Conservation (phyloP, 106 monocot species). For the Platanthera guangdongensis region DNA sequence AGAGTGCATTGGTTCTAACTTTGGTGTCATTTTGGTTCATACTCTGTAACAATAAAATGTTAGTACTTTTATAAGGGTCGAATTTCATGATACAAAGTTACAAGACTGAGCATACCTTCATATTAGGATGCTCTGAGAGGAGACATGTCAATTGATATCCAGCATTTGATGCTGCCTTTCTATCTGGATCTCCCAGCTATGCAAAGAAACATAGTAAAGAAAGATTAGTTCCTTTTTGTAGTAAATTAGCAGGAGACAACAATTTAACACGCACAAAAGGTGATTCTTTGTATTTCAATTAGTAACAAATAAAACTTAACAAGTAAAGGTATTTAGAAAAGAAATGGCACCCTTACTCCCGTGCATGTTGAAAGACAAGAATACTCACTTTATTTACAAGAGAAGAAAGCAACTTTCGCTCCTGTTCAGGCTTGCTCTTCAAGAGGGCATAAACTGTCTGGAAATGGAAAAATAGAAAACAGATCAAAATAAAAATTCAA, state of each 20-base stretch:
- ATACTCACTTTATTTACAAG: slow-evolving; percentile 85
- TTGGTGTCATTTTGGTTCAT: no score
- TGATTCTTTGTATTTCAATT: background rate
- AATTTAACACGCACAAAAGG: background rate
- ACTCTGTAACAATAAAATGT: background rate
- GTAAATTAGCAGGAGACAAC: slow-evolving; percentile 8
- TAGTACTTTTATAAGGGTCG: background rate
- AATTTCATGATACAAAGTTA: background rate
- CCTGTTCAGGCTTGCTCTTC: slow-evolving; percentile 81
- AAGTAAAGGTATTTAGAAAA: background rate
- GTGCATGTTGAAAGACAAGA: background rate
- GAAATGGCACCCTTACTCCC: background rate
- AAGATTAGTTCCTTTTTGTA: background rate
- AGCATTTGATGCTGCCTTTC: slow-evolving; percentile 61
- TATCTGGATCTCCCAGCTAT: slow-evolving; percentile 76
- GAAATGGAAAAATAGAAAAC: slow-evolving; percentile 9
- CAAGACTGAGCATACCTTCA: slow-evolving; percentile 40
- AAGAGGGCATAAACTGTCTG: slow-evolving; percentile 66
- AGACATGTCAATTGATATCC: slow-evolving; percentile 52
- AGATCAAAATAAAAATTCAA: background rate
- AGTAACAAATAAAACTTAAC: background rate
- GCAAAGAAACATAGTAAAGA: slow-evolving; percentile 11
- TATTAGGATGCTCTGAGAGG: slow-evolving; percentile 64
- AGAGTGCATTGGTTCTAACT: no score
- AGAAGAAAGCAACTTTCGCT: slow-evolving; percentile 68